Base-by-base conservation (phyloP, 2,329 filamentous ascomycete genomes). In the Stagonosporopsis tanaceti region DNA sequence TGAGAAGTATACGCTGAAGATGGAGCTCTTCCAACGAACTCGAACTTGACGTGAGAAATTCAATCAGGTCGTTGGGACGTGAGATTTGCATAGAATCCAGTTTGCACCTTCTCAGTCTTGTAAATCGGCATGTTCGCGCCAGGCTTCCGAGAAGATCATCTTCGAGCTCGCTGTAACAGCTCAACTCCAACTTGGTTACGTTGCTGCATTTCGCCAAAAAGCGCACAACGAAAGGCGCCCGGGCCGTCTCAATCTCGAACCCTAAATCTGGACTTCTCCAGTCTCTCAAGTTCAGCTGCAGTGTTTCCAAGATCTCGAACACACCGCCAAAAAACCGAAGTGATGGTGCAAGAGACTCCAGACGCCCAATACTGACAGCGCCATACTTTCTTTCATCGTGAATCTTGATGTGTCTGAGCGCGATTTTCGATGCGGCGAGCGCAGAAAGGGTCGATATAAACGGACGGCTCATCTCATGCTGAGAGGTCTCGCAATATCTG, bases 381-480 rank as follows among this genome's bases (percentile, higher is more conserved):
- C 52, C 52, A 7, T 34, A 24, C 0, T 14, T 15, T 3, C 25
- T 37, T 3, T n/a, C 30, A 5, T 22, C 6, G 1, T 35, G 37
- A 4, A 44, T 24, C n/a, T 17, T 14, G 2, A 53, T 34, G 3
- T 17, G 11, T 28, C 15, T 39, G 14, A 50, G 34, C 1, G 3
- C 6, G 0, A 30, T 7, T 7, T 20, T 27, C 3, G 45, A 32
- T 1, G 45, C 15, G 2, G 52, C 52, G 12, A 72, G 60, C 1
- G 68, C 67, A 15, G 50, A 24, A 53, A 72, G 61, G 20, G 65
- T 68, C 6, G 54, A 58, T 2, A 72, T 60, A n/a, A 71, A 72
- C 1, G 69, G 69, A 7, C 68, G 56, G 6, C 63, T 66, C 66
- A 70, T 71, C 25, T 72, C 69, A n/a, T 65, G 65, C 41, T 68